These are phyloP conservation scores for Tillandsia fasciculata DNA, from an alignment of 176 grass and related monocot species.

Conservation along the genomic window DNA sequence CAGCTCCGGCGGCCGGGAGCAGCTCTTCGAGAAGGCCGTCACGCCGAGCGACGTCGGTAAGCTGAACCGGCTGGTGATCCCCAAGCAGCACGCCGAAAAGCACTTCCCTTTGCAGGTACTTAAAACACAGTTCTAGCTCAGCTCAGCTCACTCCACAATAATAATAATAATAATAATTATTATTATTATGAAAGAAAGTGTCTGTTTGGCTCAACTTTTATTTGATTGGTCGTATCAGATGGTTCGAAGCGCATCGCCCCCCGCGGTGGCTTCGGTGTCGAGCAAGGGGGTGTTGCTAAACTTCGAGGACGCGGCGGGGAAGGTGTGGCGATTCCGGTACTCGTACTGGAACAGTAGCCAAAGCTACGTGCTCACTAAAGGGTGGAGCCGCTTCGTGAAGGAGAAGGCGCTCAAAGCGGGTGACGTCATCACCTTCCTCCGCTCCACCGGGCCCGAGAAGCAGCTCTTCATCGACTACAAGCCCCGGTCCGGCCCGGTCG, in stretches of 20 bases:
- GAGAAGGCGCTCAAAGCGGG: slow-evolving; percentile 69
- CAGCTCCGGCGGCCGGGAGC: slow-evolving; percentile 32
- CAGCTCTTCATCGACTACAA: slow-evolving; percentile 84
- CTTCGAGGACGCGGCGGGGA: slow-evolving; percentile 70
- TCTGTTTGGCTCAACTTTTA: too few species aligned
- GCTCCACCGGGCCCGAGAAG: slow-evolving; percentile 17
- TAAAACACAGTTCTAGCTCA: too few species aligned
- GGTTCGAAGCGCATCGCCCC: not conserved
- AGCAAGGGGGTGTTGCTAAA: slow-evolving; percentile 74
- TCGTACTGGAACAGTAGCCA: slow-evolving; percentile 99
- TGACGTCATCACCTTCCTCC: slow-evolving; percentile 68
- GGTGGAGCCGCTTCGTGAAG: slow-evolving; percentile 94
- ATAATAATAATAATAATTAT: too few species aligned
- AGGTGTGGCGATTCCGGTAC: slow-evolving; percentile 89
- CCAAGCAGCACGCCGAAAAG: slow-evolving; percentile 97
- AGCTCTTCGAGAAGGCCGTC: slow-evolving; percentile 87
- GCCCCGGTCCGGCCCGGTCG: slow-evolving; percentile 8
- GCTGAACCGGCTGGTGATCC: slow-evolving; percentile 88
- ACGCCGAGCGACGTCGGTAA: slow-evolving; percentile 96
- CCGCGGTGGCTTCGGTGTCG: slow-evolving; percentile 2
- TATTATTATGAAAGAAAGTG: too few species aligned
- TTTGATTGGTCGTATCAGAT: too few species aligned
- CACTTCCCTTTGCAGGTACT: slow-evolving; percentile 50
- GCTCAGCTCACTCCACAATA: too few species aligned
- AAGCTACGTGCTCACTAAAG: slow-evolving; percentile 96